These are phyloP conservation scores for Gilbertella persicaria DNA, from an alignment of 371 early-diverging fungal genomes.

Conservation along the genomic window DNA sequence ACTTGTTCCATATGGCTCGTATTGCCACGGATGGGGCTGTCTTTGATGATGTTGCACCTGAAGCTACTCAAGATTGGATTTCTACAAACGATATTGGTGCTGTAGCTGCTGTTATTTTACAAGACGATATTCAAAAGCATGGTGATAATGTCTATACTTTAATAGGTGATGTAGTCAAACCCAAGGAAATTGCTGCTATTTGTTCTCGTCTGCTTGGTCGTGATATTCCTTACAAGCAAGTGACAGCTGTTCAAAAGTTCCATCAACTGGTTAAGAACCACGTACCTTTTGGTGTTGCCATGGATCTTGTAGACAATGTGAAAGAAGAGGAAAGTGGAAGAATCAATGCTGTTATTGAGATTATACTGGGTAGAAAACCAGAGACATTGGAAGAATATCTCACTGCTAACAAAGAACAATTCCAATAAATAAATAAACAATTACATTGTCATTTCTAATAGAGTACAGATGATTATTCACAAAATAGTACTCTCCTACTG, in stretches of 20 bases:
- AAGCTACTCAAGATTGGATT: background rate
- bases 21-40: background rate
- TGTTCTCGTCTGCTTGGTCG: conserved; percentile 5
- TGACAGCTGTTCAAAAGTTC: background rate
- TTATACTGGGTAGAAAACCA: conserved; percentile 7
- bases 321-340: background rate
- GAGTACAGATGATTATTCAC: no score
- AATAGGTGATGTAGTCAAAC: conserved; percentile 1
- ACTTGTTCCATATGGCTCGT: background rate
- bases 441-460: no score
- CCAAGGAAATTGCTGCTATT: conserved; percentile 1
- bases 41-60: background rate
- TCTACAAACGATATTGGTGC: conserved; percentile 20
- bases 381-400: conserved; percentile 9
- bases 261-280: background rate
- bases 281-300: background rate
- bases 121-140: conserved; percentile 17
- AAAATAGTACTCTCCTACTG: no score
- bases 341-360: background rate
- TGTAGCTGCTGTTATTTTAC: conserved; percentile 15
- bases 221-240: background rate
- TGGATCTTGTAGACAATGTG: background rate
- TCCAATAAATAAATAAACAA: no score
- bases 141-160: conserved; percentile 12
- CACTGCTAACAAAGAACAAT: background rate